Evolutionary conservation across 306 rosid species (phyloP).

Genomic region (Ceratonia siliqua): DNA sequence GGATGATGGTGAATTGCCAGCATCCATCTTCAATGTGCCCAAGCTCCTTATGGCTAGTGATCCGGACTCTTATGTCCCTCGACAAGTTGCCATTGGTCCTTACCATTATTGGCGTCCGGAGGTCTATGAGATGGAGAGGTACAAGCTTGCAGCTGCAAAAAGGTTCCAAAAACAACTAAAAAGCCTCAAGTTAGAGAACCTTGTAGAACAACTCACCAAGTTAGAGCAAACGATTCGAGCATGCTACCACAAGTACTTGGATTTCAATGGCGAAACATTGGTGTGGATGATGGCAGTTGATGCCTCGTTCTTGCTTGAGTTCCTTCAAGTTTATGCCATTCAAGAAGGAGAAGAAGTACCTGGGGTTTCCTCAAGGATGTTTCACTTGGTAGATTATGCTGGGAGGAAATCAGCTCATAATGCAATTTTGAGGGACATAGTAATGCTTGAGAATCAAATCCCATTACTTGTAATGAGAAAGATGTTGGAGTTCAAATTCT

Average conservation of each 20-base stretch:
- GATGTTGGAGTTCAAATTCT: constrained; percentile 50
- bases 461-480: constrained; percentile 68
- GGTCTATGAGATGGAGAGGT: constrained; percentile 77
- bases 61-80: constrained; percentile 72
- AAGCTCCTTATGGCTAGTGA: constrained; percentile 49
- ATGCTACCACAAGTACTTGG: constrained; percentile 75
- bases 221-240: constrained; percentile 54
- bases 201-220: constrained; percentile 53
- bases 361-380: constrained; percentile 57
- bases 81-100: constrained; percentile 76
- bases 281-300: constrained; percentile 81
- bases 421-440: constrained; percentile 69
- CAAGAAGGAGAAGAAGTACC: constrained; percentile 40
- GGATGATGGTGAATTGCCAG: constrained; percentile 49
- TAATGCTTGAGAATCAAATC: constrained; percentile 85
- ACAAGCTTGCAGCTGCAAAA: constrained; percentile 68
- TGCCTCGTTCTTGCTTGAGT: constrained; percentile 71
- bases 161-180: constrained; percentile 53
- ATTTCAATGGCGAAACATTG: constrained; percentile 64
- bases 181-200: constrained; percentile 40
- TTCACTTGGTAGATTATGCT: constrained; percentile 61
- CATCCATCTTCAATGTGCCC: constrained; percentile 66
- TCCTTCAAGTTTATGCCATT: constrained; percentile 57
- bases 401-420: constrained; percentile 62
- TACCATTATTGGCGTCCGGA: constrained; percentile 77